Conservation (phyloP, 73 alveolate species). For the Paramecium pentaurelia region DNA sequence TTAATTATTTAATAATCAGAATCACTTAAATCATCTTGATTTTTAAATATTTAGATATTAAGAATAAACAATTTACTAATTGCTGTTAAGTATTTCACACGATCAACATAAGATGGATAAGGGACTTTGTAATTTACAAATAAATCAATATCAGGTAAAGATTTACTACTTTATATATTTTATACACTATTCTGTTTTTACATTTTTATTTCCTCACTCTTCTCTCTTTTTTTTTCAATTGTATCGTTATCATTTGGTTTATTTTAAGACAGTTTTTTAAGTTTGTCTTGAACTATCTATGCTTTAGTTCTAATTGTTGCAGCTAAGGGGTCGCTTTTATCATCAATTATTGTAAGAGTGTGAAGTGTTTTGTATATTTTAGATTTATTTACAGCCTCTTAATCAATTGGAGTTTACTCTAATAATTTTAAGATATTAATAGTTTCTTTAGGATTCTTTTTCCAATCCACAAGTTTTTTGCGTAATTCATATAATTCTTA, state of each 20-base stretch:
- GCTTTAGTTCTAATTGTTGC: neutral
- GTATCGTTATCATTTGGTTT: neutral
- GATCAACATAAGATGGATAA: constrained; percentile 6
- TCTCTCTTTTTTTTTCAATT: neutral
- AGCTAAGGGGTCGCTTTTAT: neutral
- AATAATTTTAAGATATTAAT: neutral
- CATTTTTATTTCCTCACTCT: neutral
- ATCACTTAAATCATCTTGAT: neutral
- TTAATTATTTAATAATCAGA: neutral
- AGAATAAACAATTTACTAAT: neutral
- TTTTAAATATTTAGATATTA: neutral
- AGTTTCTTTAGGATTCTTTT: constrained; percentile 12
- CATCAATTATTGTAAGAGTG: neutral
- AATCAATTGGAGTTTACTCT: neutral
- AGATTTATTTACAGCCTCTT: constrained; percentile 26
- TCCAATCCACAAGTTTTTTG: neutral
- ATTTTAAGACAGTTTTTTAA: neutral
- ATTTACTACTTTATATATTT: neutral
- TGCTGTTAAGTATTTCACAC: neutral
- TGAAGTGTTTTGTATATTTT: neutral
- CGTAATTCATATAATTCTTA: constrained; percentile 28
- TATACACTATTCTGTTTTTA: neutral
- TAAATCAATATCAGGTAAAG: constrained; percentile 40
- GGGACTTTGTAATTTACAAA: neutral
- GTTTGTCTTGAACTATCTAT: neutral